Evolutionary conservation across 176 grass and related monocot species (phyloP).

Genomic region (Cenchrus fungigraminus): DNA sequence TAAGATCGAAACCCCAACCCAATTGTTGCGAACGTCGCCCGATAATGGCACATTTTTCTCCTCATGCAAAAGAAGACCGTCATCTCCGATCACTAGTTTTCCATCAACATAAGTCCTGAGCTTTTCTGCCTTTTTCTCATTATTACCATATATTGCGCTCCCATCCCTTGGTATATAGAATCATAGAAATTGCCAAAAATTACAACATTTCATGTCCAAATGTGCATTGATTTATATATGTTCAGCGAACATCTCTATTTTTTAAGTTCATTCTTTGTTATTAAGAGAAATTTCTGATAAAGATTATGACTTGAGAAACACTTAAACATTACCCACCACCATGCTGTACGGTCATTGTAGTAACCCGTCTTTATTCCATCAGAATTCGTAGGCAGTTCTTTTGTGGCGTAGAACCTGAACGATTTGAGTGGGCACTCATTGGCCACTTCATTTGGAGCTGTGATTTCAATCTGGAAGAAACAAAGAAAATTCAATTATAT

Average conservation of each 20-base stretch:
- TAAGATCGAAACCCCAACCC: conserved; percentile 62
- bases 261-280: conserved; percentile 10
- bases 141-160: conserved; percentile 58
- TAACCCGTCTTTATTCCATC: conserved; percentile 53
- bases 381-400: conserved; percentile 43
- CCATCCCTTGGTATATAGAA: conserved; percentile 53
- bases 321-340: conserved; percentile 51
- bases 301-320: neutral
- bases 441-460: conserved; percentile 47
- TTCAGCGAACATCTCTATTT: neutral
- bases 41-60: conserved; percentile 45
- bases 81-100: conserved; percentile 50
- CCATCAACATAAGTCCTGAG: conserved; percentile 62
- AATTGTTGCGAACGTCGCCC: conserved; percentile 59
- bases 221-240: conserved; percentile 9
- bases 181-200: conserved; percentile 17
- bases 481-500: conserved; percentile 28
- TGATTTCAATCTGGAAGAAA: conserved; percentile 50
- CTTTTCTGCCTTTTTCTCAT: conserved; percentile 21
- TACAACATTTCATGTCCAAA: neutral
- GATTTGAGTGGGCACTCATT: conserved; percentile 62
- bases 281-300: conserved; percentile 26
- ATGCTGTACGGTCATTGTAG: conserved; percentile 47
- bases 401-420: conserved; percentile 56
- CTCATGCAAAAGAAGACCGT: conserved; percentile 54